These are phyloP conservation scores for Globisporangium rhizosaccharum DNA, from an alignment of 352 stramenopile species.

Conservation along the genomic window DNA sequence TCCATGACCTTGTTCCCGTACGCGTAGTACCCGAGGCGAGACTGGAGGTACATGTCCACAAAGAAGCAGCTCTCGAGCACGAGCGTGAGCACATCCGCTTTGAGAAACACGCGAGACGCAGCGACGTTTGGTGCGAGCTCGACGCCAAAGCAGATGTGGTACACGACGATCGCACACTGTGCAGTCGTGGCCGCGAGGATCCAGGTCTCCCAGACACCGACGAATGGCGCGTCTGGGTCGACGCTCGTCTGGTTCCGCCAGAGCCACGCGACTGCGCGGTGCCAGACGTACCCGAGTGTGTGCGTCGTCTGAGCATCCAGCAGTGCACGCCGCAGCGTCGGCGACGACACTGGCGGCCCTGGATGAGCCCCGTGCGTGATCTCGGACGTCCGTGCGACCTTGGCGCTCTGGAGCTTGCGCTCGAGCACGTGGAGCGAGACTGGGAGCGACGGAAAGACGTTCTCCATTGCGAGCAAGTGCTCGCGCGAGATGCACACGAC, in stretches of 20 bases:
- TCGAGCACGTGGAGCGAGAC: constrained; percentile 25
- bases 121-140: not conserved
- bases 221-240: constrained; percentile 42
- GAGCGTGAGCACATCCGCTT: constrained; percentile 26
- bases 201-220: constrained; percentile 44
- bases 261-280: not conserved
- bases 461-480: constrained; percentile 36
- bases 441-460: constrained; percentile 24
- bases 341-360: not conserved
- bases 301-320: not conserved
- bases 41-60: constrained; percentile 46
- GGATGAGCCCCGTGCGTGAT: constrained; percentile 17
- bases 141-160: constrained; percentile 43
- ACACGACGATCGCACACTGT: constrained; percentile 40
- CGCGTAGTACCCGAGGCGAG: constrained; percentile 48
- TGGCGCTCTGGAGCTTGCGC: constrained; percentile 19
- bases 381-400: constrained; percentile 26
- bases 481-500: constrained; percentile 41
- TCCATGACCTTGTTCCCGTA: constrained; percentile 69
- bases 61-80: constrained; percentile 38
- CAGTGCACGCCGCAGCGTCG: not conserved
- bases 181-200: constrained; percentile 34
- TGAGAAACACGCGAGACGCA: constrained; percentile 12
- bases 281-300: not conserved
- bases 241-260: constrained; percentile 18